Conservation (phyloP, 2,329 filamentous ascomycete species). For the Ramularia collo-cygni region DNA sequence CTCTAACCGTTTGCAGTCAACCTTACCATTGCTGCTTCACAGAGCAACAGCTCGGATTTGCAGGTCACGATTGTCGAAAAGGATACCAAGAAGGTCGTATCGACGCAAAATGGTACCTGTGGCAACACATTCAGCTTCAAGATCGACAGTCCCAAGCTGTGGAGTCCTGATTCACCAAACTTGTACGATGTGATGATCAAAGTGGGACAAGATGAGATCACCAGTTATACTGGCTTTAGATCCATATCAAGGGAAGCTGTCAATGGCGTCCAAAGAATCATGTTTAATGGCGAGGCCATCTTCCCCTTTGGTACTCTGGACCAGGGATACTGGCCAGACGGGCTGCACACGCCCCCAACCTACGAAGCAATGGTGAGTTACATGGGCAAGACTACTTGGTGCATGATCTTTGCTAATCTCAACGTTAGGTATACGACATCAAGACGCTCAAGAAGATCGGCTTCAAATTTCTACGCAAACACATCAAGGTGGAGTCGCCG, state of each 20-base stretch:
- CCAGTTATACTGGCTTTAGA: slow-evolving; percentile 63
- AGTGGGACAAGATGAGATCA: slow-evolving; percentile 47
- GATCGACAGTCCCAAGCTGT: slow-evolving; percentile 51
- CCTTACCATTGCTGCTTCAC: slow-evolving; percentile 43
- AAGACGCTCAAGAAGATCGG: slow-evolving; percentile 58
- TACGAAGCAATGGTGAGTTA: slow-evolving; percentile 54
- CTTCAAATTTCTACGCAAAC: slow-evolving; percentile 66
- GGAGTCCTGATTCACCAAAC: slow-evolving; percentile 57
- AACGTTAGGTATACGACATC: slow-evolving; percentile 46
- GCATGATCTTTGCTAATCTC: too few relatives aligned
- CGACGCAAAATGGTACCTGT: slow-evolving; percentile 39
- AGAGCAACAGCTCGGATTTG: slow-evolving; percentile 30
- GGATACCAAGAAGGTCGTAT: slow-evolving; percentile 29
- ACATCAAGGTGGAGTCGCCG: slow-evolving; percentile 62
- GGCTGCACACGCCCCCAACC: slow-evolving; percentile 58
- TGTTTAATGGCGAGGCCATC: slow-evolving; percentile 62
- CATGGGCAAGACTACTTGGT: too few relatives aligned
- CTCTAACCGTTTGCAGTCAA: slow-evolving; percentile 11
- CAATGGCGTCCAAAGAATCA: slow-evolving; percentile 52
- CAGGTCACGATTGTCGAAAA: slow-evolving; percentile 27
- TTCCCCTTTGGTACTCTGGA: slow-evolving; percentile 65
- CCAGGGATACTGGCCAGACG: slow-evolving; percentile 64
- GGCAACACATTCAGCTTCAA: slow-evolving; percentile 50
- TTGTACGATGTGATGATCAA: slow-evolving; percentile 59
- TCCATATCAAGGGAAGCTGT: slow-evolving; percentile 53